These are phyloP conservation scores for Pelargonium nanum DNA, from an alignment of 345 rosid species.

Conservation along the genomic window DNA sequence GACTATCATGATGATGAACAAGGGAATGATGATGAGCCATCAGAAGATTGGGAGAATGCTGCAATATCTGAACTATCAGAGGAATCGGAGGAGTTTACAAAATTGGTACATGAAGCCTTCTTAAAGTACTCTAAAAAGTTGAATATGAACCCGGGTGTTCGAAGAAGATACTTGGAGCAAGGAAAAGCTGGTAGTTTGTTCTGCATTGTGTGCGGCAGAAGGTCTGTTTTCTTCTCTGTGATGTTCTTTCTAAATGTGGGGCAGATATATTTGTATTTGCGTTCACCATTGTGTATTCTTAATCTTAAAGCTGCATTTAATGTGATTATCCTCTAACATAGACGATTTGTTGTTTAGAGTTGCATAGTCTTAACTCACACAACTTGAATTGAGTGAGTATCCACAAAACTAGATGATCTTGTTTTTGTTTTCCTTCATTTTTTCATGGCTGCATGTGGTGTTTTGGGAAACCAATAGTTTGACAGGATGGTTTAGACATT, in stretches of 20 bases:
- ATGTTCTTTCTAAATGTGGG: constrained; percentile 15
- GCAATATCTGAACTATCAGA: constrained; percentile 29
- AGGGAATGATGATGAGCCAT: constrained; percentile 23
- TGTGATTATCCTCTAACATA: background rate
- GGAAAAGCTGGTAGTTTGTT: constrained; percentile 66
- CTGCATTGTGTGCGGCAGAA: constrained; percentile 60
- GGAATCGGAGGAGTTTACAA: constrained; percentile 50
- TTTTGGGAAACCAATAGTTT: background rate
- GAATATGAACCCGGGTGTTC: constrained; percentile 34
- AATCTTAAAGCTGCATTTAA: constrained; percentile 5
- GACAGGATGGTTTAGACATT: no score
- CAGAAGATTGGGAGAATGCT: constrained; percentile 23
- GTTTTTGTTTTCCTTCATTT: background rate
- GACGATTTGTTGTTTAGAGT: background rate
- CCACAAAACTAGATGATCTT: background rate
- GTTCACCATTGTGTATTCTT: constrained; percentile 18
- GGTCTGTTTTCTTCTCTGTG: constrained; percentile 45
- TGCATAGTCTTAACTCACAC: background rate
- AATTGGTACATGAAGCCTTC: constrained; percentile 43
- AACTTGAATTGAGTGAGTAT: background rate
- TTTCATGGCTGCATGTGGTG: background rate
- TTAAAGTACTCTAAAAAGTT: constrained; percentile 37
- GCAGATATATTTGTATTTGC: constrained; percentile 15
- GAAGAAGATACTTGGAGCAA: constrained; percentile 53
- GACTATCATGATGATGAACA: constrained; percentile 24